phyloP scores from a whole-genome alignment of 1,284 basidiomycete species.

The Somion occarium region DNA sequence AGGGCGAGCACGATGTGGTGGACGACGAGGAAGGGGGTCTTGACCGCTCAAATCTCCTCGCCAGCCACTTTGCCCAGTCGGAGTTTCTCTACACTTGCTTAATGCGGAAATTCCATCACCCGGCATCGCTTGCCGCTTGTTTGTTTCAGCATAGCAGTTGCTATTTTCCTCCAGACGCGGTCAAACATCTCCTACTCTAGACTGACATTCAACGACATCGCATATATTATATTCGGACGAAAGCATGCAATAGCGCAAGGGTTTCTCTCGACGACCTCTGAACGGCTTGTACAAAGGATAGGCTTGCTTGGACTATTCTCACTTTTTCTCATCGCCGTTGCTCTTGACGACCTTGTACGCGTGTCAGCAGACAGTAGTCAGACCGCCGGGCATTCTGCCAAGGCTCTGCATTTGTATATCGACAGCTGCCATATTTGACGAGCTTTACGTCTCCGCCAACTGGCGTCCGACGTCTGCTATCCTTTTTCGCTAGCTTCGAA shows the following conservation, averaged over 20 bases:
- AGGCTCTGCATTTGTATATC: too few relatives aligned
- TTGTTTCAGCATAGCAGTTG: neutral
- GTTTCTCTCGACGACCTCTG: neutral
- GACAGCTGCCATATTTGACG: too few relatives aligned
- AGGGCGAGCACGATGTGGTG: conserved; percentile 4
- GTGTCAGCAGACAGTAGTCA: neutral
- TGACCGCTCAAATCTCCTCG: neutral
- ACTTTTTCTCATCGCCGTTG: neutral
- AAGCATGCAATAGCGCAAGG: neutral
- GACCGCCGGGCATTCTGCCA: too few relatives aligned
- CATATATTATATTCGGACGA: neutral
- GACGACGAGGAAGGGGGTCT: neutral
- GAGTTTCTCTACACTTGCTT: neutral
- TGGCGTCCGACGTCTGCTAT: too few relatives aligned
- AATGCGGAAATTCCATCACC: neutral
- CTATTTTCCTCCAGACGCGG: neutral
- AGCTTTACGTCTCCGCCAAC: too few relatives aligned
- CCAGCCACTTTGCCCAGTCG: neutral
- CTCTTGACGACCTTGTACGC: neutral
- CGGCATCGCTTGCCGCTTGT: neutral
- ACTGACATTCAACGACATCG: neutral
- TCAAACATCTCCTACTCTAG: neutral
- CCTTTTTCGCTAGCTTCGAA: too few relatives aligned
- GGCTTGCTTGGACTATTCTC: too few relatives aligned
- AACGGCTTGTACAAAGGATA: neutral